phyloP scores from a whole-genome alignment of 306 rosid genomes.

The Nissolia schottii region DNA sequence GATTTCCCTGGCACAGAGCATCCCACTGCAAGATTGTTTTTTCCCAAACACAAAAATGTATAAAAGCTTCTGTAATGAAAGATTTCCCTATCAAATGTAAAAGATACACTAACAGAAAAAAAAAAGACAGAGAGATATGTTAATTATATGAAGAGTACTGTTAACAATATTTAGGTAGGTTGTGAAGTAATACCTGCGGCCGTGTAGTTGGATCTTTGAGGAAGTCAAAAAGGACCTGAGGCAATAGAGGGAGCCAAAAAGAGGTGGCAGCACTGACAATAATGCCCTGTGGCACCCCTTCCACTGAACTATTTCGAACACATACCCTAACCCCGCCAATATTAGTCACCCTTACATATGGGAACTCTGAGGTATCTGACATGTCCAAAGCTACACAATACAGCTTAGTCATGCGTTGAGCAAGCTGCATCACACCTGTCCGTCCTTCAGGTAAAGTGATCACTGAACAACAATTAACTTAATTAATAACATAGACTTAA shows the following conservation, averaged over 20 bases:
- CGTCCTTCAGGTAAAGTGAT: conserved; percentile 31
- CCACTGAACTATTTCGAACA: conserved; percentile 28
- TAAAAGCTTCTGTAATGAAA: background rate
- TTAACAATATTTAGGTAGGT: too few relatives aligned
- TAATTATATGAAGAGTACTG: too few relatives aligned
- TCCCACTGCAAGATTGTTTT: conserved; percentile 53
- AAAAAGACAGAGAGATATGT: too few relatives aligned
- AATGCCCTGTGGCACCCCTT: conserved; percentile 45
- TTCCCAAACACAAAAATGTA: background rate
- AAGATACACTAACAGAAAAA: background rate
- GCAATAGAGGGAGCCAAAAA: conserved; percentile 53
- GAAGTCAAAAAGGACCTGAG: conserved; percentile 36
- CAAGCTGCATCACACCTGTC: conserved; percentile 42
- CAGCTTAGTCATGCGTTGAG: conserved; percentile 53
- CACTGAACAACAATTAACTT: conserved; percentile 25
- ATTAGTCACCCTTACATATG: conserved; percentile 34
- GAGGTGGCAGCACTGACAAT: conserved; percentile 48
- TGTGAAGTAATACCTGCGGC: conserved; percentile 49
- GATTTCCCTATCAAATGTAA: background rate
- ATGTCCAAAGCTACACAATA: conserved; percentile 45
- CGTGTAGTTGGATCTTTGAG: conserved; percentile 38
- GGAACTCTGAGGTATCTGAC: conserved; percentile 39
- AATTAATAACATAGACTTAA: background rate
- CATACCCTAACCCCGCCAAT: conserved; percentile 39
- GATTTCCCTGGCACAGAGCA: conserved; percentile 37